phyloP scores from a whole-genome alignment of 2,329 filamentous ascomycete species.

The Septoria petroselini region DNA sequence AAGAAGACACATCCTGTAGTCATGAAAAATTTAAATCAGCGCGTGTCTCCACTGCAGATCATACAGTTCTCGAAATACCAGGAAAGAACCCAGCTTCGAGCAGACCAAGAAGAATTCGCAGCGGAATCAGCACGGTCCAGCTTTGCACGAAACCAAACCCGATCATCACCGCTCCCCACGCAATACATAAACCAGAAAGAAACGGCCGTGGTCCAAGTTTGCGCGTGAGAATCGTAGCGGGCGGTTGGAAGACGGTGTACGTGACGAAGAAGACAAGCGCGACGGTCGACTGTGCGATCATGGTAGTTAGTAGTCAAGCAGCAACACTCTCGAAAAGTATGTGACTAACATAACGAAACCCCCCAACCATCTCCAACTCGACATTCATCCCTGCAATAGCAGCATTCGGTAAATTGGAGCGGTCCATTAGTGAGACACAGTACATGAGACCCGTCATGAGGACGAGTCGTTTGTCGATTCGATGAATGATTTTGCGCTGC shows the following conservation, averaged over 20 bases:
- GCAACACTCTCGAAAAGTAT: neutral
- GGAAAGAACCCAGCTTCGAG: slow-evolving; percentile 29
- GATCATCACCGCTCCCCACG: slow-evolving; percentile 45
- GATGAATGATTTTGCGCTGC: slow-evolving; percentile 64
- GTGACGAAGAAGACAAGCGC: slow-evolving; percentile 40
- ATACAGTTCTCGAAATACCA: too few relatives aligned
- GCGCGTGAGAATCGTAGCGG: slow-evolving; percentile 35
- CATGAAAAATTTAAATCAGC: too few relatives aligned
- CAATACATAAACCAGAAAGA: slow-evolving; percentile 19
- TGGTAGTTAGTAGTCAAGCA: slow-evolving; percentile 16
- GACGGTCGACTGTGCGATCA: slow-evolving; percentile 35
- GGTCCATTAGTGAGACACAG: slow-evolving; percentile 37
- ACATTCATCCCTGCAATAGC: slow-evolving; percentile 28
- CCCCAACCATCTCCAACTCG: slow-evolving; percentile 21
- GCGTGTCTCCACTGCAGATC: too few relatives aligned
- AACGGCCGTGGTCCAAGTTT: slow-evolving; percentile 32
- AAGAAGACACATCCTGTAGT: slow-evolving; percentile 42
- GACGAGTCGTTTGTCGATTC: slow-evolving; percentile 30
- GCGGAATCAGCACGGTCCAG: slow-evolving; percentile 26
- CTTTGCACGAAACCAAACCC: slow-evolving; percentile 30
- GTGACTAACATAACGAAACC: slow-evolving; percentile 24
- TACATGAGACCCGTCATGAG: slow-evolving; percentile 12
- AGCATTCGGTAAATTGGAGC: slow-evolving; percentile 30
- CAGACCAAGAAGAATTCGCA: slow-evolving; percentile 29
- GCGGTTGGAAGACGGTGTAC: slow-evolving; percentile 40